phyloP scores from a whole-genome alignment of 2,329 filamentous ascomycete species.

The Lizonia empirigonia region DNA sequence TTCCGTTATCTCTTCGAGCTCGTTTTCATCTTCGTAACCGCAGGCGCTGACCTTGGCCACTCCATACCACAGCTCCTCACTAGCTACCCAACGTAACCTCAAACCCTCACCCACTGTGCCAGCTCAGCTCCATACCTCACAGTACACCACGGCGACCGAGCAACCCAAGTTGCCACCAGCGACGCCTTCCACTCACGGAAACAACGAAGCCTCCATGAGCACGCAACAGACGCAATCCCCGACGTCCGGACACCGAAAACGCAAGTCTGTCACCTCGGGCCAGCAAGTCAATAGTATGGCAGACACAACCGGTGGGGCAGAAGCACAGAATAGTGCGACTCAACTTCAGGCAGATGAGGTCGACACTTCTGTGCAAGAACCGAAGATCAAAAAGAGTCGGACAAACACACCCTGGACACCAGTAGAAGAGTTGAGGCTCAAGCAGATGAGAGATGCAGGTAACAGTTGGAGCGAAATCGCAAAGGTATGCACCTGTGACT shows the following conservation, averaged over 20 bases:
- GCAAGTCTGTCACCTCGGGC: slow-evolving; percentile 40
- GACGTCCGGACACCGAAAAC: slow-evolving; percentile 27
- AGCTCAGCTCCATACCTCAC: slow-evolving; percentile 28
- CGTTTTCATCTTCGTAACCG: slow-evolving; percentile 10
- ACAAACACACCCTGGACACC: slow-evolving; percentile 99
- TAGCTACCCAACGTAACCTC: slow-evolving; percentile 52
- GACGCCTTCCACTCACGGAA: slow-evolving; percentile 29
- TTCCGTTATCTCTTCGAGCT: not conserved
- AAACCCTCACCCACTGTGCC: slow-evolving; percentile 50
- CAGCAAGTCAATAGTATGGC: slow-evolving; percentile 36
- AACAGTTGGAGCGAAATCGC: slow-evolving; percentile 98
- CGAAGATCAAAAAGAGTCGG: slow-evolving; percentile 80
- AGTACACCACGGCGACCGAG: slow-evolving; percentile 32
- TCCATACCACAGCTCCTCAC: slow-evolving; percentile 46
- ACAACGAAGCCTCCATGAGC: slow-evolving; percentile 25
- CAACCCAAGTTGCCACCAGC: slow-evolving; percentile 39
- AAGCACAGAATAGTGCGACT: slow-evolving; percentile 30
- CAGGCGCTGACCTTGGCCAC: slow-evolving; percentile 40
- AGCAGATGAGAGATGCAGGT: slow-evolving; percentile 90
- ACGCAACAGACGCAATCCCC: slow-evolving; percentile 24
- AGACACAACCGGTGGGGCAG: slow-evolving; percentile 22
- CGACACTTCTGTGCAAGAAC: slow-evolving; percentile 40
- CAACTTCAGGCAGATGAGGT: slow-evolving; percentile 27
- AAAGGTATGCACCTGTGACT: slow-evolving; percentile 73
- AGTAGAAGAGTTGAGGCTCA: slow-evolving; percentile 87